Percentiles rank a stretch among this genome's conserved stretches.
phyloP scores from a whole-genome alignment of 2,329 filamentous ascomycete species.

The Fusarium bactridioides region DNA sequence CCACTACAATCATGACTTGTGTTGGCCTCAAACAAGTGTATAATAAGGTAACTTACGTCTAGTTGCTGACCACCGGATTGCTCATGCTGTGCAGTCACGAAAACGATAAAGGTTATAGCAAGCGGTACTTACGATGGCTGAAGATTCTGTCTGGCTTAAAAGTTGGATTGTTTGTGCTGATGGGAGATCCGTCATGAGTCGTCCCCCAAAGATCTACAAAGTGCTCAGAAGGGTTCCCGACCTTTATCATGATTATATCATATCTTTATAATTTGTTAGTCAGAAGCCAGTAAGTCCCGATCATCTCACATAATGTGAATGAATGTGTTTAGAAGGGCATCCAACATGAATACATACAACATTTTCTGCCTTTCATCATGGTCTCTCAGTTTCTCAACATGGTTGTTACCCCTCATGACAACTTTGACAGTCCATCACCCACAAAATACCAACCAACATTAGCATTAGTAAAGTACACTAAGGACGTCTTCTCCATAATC shows the following conservation, averaged over 20 bases:
- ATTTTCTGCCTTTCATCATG: not conserved
- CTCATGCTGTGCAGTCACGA: not conserved
- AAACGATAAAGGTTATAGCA: not conserved
- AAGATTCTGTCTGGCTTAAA: not conserved
- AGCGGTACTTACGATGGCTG: not conserved
- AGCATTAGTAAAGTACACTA: not conserved
- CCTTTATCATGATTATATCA: not conserved
- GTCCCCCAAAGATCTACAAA: not conserved
- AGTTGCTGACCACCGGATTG: not conserved
- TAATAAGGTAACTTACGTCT: no score
- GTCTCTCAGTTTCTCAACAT: not conserved
- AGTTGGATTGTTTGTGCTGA: not conserved
- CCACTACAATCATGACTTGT: not conserved
- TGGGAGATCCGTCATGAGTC: not conserved
- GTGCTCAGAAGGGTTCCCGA: not conserved
- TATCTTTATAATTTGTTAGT: not conserved
- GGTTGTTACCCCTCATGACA: not conserved
- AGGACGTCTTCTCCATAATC: conserved; percentile 1
- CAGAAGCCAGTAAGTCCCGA: not conserved
- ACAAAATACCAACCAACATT: not conserved
- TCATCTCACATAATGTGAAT: not conserved
- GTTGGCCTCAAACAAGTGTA: not conserved
- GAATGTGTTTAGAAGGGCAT: no score
- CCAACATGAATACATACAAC: not conserved
- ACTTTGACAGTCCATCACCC: not conserved